These are phyloP conservation scores for Spathaspora girioi DNA, from an alignment of 805 yeast genomes.

Conservation along the genomic window DNA sequence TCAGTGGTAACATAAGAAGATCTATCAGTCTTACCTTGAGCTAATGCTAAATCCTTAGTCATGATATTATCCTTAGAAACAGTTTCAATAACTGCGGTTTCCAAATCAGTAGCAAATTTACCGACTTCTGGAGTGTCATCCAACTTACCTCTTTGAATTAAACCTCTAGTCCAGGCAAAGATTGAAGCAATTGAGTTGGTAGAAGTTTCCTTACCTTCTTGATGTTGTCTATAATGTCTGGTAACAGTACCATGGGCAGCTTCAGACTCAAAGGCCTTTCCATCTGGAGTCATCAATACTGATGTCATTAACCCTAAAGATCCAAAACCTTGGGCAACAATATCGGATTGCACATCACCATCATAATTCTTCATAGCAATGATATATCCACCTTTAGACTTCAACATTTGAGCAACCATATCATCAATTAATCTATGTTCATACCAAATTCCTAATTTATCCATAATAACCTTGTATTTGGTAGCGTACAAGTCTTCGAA, in stretches of 20 bases:
- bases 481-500: slow-evolving; percentile 76
- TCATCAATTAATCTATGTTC: slow-evolving; percentile 96
- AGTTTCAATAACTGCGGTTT: slow-evolving; percentile 81
- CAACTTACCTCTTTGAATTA: slow-evolving; percentile 86
- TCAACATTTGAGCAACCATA: slow-evolving; percentile 98
- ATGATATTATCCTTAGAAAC: slow-evolving; percentile 80
- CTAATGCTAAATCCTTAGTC: slow-evolving; percentile 95
- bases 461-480: slow-evolving; percentile 69
- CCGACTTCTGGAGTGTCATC: slow-evolving; percentile 85
- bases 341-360: slow-evolving; percentile 95
- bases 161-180: slow-evolving; percentile 95
- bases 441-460: slow-evolving; percentile 83
- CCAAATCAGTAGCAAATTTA: slow-evolving; percentile 73
- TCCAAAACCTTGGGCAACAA: slow-evolving; percentile 97
- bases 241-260: slow-evolving; percentile 99
- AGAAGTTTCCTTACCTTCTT: slow-evolving; percentile 94
- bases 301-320: slow-evolving; percentile 97
- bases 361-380: slow-evolving; percentile 97
- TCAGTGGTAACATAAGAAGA: slow-evolving; percentile 83
- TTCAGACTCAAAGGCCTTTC: slow-evolving; percentile 91
- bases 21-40: slow-evolving; percentile 83
- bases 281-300: slow-evolving; percentile 94
- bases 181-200: slow-evolving; percentile 97
- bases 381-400: slow-evolving; percentile 90
- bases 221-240: slow-evolving; percentile 93